Evolutionary conservation across 805 yeast genomes (phyloP).

Genomic region (Ogataea sp.): DNA sequence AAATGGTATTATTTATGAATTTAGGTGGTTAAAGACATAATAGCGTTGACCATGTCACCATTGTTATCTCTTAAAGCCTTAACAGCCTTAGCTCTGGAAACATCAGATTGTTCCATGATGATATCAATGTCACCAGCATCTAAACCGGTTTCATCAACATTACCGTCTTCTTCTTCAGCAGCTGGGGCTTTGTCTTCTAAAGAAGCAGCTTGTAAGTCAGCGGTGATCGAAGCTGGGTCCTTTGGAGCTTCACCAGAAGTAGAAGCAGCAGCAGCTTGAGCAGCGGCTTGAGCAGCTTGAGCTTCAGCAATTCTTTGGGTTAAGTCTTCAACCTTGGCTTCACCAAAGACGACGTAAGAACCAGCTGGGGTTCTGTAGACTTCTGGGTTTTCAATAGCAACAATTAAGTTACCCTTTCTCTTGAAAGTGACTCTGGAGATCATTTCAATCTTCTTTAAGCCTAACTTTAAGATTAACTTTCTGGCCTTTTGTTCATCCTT

Average conservation of each 20-base stretch:
- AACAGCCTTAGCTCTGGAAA: slow-evolving; percentile 82
- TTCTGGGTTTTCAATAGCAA: slow-evolving; percentile 90
- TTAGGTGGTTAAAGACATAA: slow-evolving; percentile 57
- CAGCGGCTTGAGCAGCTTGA: slow-evolving; percentile 68
- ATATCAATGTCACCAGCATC: slow-evolving; percentile 76
- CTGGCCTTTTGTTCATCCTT: slow-evolving; percentile 96
- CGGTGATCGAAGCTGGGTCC: slow-evolving; percentile 74
- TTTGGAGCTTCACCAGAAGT: slow-evolving; percentile 33
- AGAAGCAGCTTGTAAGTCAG: slow-evolving; percentile 66
- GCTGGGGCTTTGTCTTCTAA: slow-evolving; percentile 32
- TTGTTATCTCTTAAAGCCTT: slow-evolving; percentile 83
- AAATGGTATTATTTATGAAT: background rate
- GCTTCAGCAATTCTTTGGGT: slow-evolving; percentile 80
- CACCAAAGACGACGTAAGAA: slow-evolving; percentile 95
- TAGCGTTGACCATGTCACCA: slow-evolving; percentile 94
- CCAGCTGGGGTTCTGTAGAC: slow-evolving; percentile 92
- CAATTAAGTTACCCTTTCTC: slow-evolving; percentile 84
- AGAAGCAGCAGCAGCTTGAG: slow-evolving; percentile 36
- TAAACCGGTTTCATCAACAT: slow-evolving; percentile 80
- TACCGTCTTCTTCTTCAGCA: slow-evolving; percentile 48
- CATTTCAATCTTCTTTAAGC: slow-evolving; percentile 85
- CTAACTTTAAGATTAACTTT: slow-evolving; percentile 78
- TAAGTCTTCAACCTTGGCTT: slow-evolving; percentile 93
- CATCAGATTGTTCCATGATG: slow-evolving; percentile 87
- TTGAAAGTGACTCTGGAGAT: slow-evolving; percentile 93